Percentiles rank a stretch among this genome's conserved stretches.
Conservation (phyloP, 2,329 filamentous ascomycete genomes). For the Exophiala spinifera region DNA sequence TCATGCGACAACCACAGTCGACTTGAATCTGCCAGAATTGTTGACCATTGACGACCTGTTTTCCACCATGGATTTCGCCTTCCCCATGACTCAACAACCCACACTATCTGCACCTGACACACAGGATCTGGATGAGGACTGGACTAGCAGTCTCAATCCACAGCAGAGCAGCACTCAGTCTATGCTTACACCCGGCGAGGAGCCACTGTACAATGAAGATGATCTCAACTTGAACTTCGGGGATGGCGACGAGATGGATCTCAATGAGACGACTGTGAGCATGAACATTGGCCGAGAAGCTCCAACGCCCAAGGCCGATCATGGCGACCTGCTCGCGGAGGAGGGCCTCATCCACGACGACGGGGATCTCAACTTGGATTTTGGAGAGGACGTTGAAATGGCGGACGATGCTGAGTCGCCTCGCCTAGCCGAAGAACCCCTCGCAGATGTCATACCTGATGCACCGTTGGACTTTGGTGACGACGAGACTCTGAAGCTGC, state of each 20-base stretch:
- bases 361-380: conserved; percentile 53
- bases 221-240: conserved; percentile 73
- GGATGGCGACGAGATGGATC: conserved; percentile 60
- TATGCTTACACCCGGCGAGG: conserved; percentile 48
- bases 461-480: conserved; percentile 35
- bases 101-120: conserved; percentile 13
- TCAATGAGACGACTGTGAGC: conserved; percentile 63
- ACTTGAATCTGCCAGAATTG: conserved; percentile 83
- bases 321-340: conserved; percentile 57
- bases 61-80: conserved; percentile 76
- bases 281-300: conserved; percentile 91
- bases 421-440: conserved; percentile 57
- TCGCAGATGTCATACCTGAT: conserved; percentile 45
- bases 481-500: conserved; percentile 50
- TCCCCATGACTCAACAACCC: conserved; percentile 74
- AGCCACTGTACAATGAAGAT: conserved; percentile 57
- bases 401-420: conserved; percentile 41
- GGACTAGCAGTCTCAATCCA: conserved; percentile 76
- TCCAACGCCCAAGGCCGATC: conserved; percentile 62
- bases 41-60: conserved; percentile 92
- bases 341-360: conserved; percentile 54
- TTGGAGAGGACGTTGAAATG: conserved; percentile 47
- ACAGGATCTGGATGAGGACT: conserved; percentile 45
- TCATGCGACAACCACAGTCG: conserved; percentile 76
- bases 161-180: conserved; percentile 57